phyloP scores from a whole-genome alignment of 441 rosid genomes.

The Viola pubescens region DNA sequence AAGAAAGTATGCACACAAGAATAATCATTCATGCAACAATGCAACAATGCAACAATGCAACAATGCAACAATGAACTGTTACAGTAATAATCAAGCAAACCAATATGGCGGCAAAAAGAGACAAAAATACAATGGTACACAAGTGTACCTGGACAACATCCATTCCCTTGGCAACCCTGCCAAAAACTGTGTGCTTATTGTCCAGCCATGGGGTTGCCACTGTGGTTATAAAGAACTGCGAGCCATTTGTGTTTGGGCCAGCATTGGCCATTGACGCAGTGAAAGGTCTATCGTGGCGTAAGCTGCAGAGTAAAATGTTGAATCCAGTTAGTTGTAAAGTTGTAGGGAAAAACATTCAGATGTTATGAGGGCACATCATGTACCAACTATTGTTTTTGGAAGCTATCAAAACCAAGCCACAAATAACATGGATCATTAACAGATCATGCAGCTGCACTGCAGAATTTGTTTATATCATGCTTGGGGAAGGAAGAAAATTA shows the following conservation, averaged over 20 bases:
- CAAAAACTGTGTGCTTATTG: constrained; percentile 93
- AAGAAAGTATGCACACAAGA: background rate
- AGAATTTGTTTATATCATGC: no score
- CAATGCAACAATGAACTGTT: no score
- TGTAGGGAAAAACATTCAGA: no score
- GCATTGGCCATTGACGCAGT: constrained; percentile 95
- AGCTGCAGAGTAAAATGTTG: constrained; percentile 36
- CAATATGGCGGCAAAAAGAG: background rate
- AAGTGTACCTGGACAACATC: constrained; percentile 84
- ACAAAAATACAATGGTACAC: background rate
- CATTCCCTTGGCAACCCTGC: constrained; percentile 89
- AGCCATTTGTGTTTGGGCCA: constrained; percentile 87
- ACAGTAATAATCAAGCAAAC: background rate
- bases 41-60: no score
- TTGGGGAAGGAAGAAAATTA: no score
- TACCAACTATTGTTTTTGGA: no score
- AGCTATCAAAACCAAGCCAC: no score
- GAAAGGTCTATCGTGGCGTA: constrained; percentile 90
- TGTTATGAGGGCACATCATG: no score
- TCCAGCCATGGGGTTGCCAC: constrained; percentile 98
- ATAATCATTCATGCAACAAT: no score
- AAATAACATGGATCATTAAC: no score
- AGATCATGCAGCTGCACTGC: no score
- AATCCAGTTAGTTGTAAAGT: constrained; percentile 7
- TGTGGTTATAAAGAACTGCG: constrained; percentile 90